Evolutionary conservation across 106 monocot genomes (phyloP), one percentile per base, ranked within the genome.

Genomic region (Allium cepa): DNA sequence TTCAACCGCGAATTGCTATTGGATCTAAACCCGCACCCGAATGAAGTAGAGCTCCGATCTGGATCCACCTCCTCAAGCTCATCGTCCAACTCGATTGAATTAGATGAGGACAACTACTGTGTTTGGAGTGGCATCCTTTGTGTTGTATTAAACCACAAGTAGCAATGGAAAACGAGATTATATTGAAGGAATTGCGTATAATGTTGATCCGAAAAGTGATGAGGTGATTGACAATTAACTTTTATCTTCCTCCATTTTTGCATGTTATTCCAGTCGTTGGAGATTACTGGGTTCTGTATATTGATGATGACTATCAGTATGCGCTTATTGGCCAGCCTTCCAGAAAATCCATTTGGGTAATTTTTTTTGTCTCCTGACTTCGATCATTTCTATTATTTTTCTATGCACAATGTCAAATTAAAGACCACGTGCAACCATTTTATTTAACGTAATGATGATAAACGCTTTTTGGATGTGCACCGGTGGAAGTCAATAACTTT

Each of bases 161-260:
- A 88, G 75, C 69, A 73, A 67, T 53, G 91, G 96, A 1, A 86
- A 86, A 78, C 76, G 84, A 52, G 74, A 66, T 53, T 78, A 9
- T 65, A 96, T 96, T 70, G 86, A 86, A 75, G 91, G 96, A 10
- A 78, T 77, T 1, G 92, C 96, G 7, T 92, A 71, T 69, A 81
- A 78, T 71, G 88, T 78, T 8, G 84, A 96, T 50, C 82, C 81
- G 3, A 60, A 15, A 46, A 82, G 86, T 70, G 92, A 92, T 55
- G 95, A 88, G 77, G 96, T 88, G 13, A 96, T 76, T 96, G 47
- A 96, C 92, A 81, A 91, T 96, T 26, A 88, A 80, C 72, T 96
- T 96, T 83, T 92, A 82, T 69, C 79, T 96, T 53, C 96, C 96
- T 10, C 96, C 96, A 9, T 96, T 96, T 71, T 71, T 96, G 26